Evolutionary conservation across 1,139 yeast genomes (phyloP).

Genomic region (Yamadazyma buinensis): DNA sequence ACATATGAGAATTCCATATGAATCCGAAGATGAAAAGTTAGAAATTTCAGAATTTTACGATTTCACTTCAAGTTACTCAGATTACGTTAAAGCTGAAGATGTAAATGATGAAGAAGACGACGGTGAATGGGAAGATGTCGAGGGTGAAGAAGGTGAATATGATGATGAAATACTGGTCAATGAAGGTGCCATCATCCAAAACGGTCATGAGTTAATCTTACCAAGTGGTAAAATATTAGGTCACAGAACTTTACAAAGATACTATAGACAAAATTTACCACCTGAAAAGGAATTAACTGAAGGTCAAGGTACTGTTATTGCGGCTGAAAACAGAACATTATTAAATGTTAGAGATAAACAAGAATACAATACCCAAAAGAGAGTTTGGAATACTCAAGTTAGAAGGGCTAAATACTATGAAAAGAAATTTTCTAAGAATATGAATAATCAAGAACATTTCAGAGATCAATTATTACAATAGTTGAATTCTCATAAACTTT

Average conservation of each 20-base stretch:
- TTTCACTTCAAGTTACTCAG: constrained; percentile 62
- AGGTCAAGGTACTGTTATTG: constrained; percentile 91
- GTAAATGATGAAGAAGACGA: constrained; percentile 22
- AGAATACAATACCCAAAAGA: constrained; percentile 60
- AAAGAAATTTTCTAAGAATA: constrained; percentile 74
- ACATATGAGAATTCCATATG: constrained; percentile 89
- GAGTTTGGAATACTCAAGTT: constrained; percentile 71
- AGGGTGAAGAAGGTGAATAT: constrained; percentile 38
- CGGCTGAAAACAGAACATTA: constrained; percentile 84
- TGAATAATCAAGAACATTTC: constrained; percentile 87
- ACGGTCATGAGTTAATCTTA: constrained; percentile 75
- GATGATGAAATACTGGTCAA: constrained; percentile 28
- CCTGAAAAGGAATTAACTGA: constrained; percentile 73
- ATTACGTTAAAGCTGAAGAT: constrained; percentile 18
- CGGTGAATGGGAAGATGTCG: constrained; percentile 47
- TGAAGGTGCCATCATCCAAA: constrained; percentile 35
- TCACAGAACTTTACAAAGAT: constrained; percentile 82
- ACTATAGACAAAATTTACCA: constrained; percentile 75
- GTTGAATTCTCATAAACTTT: constrained; percentile 6
- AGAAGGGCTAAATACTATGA: constrained; percentile 66
- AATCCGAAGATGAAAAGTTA: constrained; percentile 72
- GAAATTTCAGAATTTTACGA: constrained; percentile 85
- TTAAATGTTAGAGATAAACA: constrained; percentile 49
- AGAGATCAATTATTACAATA: constrained; percentile 89
- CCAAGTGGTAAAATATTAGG: constrained; percentile 89